phyloP scores from a whole-genome alignment of 257 asterid genomes.

The Scutellaria galericulata region DNA sequence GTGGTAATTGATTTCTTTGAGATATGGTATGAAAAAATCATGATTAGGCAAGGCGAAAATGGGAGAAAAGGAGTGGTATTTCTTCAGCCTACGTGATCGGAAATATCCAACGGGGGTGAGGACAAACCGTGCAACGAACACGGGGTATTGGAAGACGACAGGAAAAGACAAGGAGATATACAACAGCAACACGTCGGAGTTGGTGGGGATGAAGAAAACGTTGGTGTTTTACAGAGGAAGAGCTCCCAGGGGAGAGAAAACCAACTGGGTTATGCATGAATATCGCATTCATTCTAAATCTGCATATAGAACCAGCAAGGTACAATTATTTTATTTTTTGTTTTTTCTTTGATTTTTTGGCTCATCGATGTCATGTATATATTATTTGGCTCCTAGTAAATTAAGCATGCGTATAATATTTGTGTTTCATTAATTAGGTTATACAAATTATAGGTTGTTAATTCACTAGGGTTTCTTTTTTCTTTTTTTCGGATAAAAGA shows the following conservation, averaged over 20 bases:
- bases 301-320: constrained; percentile 73
- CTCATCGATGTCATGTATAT: neutral
- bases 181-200: constrained; percentile 68
- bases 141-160: constrained; percentile 91
- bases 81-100: constrained; percentile 88
- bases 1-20: neutral
- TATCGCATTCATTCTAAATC: constrained; percentile 89
- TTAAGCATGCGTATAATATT: too few relatives aligned
- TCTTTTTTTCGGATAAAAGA: too few relatives aligned
- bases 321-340: constrained; percentile 6
- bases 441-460: too few relatives aligned
- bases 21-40: neutral
- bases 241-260: constrained; percentile 93
- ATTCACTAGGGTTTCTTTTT: too few relatives aligned
- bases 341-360: neutral
- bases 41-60: constrained; percentile 83
- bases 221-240: constrained; percentile 89
- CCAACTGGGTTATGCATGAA: constrained; percentile 98
- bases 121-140: constrained; percentile 89
- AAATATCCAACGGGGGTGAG: constrained; percentile 92
- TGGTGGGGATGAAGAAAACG: constrained; percentile 93
- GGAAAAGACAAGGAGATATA: constrained; percentile 93
- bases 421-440: too few relatives aligned
- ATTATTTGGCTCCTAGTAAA: neutral
- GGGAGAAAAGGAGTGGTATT: constrained; percentile 96